Conservation (phyloP, 129 eudicot genomes). For the Solidago caesia region DNA sequence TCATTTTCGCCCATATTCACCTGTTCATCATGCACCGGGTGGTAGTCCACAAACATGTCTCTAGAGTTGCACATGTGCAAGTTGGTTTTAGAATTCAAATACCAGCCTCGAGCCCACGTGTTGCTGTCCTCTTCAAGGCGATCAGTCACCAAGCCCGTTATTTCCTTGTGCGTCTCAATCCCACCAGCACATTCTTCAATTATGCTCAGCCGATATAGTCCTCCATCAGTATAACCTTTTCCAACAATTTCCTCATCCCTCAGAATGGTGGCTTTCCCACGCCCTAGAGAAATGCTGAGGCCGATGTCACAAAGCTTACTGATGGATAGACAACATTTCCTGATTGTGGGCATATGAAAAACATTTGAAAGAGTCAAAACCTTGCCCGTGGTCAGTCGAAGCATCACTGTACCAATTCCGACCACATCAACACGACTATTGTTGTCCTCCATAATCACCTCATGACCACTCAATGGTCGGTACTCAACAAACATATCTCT, state of each 20-base stretch:
- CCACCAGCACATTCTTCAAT: background rate
- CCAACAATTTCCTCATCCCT: background rate
- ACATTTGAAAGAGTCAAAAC: background rate
- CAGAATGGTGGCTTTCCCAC: background rate
- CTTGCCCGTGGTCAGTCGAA: background rate
- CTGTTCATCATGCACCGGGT: background rate
- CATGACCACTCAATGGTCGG: background rate
- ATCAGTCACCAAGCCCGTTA: background rate
- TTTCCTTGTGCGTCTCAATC: background rate
- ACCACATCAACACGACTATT: background rate
- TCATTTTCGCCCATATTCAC: conserved; percentile 1
- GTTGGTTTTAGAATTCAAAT: background rate
- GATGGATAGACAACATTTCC: background rate
- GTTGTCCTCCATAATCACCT: background rate
- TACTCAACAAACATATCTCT: background rate
- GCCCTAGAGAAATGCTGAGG: background rate
- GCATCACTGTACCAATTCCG: background rate
- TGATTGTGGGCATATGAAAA: background rate
- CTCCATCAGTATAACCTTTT: background rate
- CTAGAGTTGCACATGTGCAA: background rate
- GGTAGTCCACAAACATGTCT: conserved; percentile 12
- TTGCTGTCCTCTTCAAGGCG: background rate
- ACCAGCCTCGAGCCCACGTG: background rate
- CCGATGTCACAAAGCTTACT: background rate
- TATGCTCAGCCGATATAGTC: background rate